Evolutionary conservation across 2,329 filamentous ascomycete species (phyloP), one percentile per base, ranked within the genome.

Genomic region (Plenodomus tracheiphilus): DNA sequence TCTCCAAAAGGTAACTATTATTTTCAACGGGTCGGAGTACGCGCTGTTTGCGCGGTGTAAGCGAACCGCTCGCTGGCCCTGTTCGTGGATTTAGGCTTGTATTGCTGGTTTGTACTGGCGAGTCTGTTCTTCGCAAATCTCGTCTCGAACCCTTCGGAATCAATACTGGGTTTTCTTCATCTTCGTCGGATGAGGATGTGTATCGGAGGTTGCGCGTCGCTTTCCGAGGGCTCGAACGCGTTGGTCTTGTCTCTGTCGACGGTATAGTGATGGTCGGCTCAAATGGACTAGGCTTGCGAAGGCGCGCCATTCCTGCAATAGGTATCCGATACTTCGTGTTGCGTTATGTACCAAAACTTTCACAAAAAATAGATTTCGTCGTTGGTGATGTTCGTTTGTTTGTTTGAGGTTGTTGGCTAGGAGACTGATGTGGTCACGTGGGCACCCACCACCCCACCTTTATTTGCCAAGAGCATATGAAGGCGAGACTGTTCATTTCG

Each of bases 11-110:
- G 4, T 59, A 53, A 16, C 63, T 68, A 37, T 71, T 71, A 39
- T 64, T 64, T 21, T 64, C 62, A 7, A 71, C 59, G 8, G 67
- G 62, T 18, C 67, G 57, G n/a, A 72, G 51, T 9, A 67, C 49
- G 6, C 69, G 64, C 49, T 71, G 69, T 41, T 64, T 69, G 20
- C 59, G 63, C 4, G 68, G 64, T 32, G 59, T 64, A 2, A 61
- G 49, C 2, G 39, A 37, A 37, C 54, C 40, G 6, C 9, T 39
- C 7, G 52, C 39, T 9, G 51, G 39, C 3, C 55, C 38, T 15
- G 54, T 47, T 38, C 65, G 68, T 2, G 60, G 59, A 15, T 61
- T 49, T 15, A 62, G 49, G 41, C 64, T 59, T 4, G 61, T 61
- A 8, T 61, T 54, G 32, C 68, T 62, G 4, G 44, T 36, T 43